Conservation (phyloP, 495 filamentous ascomycete genomes). For the Choiromyces venosus region DNA sequence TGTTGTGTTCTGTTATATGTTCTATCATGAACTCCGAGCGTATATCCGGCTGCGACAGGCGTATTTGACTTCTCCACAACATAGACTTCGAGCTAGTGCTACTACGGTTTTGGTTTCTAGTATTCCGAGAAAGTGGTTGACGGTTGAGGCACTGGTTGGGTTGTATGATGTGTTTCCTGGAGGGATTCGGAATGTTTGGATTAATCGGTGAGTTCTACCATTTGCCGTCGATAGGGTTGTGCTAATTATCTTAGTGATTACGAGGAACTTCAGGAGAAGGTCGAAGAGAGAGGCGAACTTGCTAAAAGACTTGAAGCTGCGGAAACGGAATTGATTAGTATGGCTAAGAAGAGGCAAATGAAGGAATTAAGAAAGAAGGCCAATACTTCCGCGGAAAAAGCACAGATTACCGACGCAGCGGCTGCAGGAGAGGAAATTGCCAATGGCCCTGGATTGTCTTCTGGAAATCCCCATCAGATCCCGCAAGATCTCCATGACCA, state of each 20-base stretch:
- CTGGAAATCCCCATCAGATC: constrained; percentile 76
- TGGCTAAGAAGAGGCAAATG: constrained; percentile 68
- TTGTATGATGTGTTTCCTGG: constrained; percentile 98
- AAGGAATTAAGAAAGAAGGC: constrained; percentile 60
- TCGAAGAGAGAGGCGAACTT: constrained; percentile 66
- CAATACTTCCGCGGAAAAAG: constrained; percentile 48
- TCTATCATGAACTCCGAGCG: constrained; percentile 79
- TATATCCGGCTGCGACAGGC: constrained; percentile 93
- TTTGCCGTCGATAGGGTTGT: not conserved
- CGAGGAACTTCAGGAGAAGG: constrained; percentile 79
- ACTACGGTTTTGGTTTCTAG: constrained; percentile 89
- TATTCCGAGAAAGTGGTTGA: constrained; percentile 86
- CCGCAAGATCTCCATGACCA: constrained; percentile 39
- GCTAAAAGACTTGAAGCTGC: constrained; percentile 70
- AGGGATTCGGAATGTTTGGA: constrained; percentile 92
- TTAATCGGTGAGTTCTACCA: constrained; percentile 58
- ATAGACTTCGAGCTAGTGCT: constrained; percentile 88
- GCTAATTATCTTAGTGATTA: constrained; percentile 52
- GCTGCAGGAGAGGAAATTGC: constrained; percentile 19
- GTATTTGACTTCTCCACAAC: constrained; percentile 91
- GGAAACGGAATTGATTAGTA: constrained; percentile 74
- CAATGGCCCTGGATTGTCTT: constrained; percentile 61
- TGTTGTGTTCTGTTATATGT: constrained; percentile 76
- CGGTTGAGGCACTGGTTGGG: constrained; percentile 66
- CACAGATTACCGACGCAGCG: constrained; percentile 7